phyloP scores from a whole-genome alignment of 2,329 filamentous ascomycete genomes.

The Sporothrix protearum region DNA sequence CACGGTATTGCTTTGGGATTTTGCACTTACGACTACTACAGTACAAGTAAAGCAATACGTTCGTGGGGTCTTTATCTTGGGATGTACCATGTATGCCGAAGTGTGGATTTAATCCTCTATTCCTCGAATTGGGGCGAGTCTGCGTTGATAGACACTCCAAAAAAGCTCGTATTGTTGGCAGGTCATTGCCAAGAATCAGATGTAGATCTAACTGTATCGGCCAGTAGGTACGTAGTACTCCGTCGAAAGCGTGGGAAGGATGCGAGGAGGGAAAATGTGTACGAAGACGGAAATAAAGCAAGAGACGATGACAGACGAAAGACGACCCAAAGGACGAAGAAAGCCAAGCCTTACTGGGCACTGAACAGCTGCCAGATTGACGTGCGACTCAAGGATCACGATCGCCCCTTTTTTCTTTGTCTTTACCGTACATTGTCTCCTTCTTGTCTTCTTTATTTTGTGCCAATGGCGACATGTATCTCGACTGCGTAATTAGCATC shows the following conservation, averaged over 20 bases:
- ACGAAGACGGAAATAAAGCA: not conserved
- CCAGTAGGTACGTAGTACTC: not conserved
- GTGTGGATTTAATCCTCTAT: not conserved
- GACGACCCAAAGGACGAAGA: not conserved
- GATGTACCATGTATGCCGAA: not conserved
- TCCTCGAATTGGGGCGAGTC: not conserved
- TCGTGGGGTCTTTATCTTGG: not conserved
- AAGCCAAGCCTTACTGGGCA: not conserved
- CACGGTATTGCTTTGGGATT: not conserved
- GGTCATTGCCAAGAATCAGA: conserved; percentile 4
- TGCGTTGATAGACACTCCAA: not conserved
- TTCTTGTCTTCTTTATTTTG: not conserved
- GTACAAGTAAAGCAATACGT: too few species aligned
- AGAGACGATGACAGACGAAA: not conserved
- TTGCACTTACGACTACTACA: not conserved
- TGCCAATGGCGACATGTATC: not conserved
- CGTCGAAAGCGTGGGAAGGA: not conserved
- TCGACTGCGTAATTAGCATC: not conserved
- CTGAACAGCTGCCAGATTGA: not conserved
- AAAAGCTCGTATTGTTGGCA: conserved; percentile 14
- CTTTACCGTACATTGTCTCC: not conserved
- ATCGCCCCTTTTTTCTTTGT: not conserved
- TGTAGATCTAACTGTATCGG: not conserved
- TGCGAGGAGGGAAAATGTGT: not conserved
- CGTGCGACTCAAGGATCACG: not conserved